Evolutionary conservation across 108 stramenopile species (phyloP), one percentile per base, ranked within the genome.

Genomic region (Hondaea fermentalgiana): DNA sequence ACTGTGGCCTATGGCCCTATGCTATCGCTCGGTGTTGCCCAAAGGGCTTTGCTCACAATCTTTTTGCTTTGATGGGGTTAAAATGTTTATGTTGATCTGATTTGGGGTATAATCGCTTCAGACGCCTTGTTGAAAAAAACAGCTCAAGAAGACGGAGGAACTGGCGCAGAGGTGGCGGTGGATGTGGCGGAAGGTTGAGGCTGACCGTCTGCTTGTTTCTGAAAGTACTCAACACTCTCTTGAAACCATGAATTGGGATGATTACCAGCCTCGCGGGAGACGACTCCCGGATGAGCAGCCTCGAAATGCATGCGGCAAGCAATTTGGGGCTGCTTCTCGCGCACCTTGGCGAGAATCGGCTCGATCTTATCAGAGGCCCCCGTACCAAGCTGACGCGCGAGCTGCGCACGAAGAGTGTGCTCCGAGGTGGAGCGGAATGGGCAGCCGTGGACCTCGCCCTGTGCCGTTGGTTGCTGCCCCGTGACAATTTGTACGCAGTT

Each of bases 201-300:
- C 35, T 23, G 44, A 12, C 49, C n/a, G 23, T 83, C 51, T 2
- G 25, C 25, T 14, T 53, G 76, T 17, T 83, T 53, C 23, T 83
- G n/a, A 53, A 53, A 88, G 89, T 91, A 93, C 69, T 91, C 72
- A 71, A 93, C 90, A 87, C 95, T 96, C 14, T 98, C 96, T 25
- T 93, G 91, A 89, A 97, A 97, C 97, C 97, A 99, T 4, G 97
- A 96, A 91, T 98, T 98, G 43, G 98, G 98, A 92, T 98, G 98
- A 91, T 98, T 97, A 0, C 97, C 97, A 12, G 97, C 95, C 23
- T 96, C 96, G 87, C 96, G 96, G 72, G 95, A 88, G 83, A 92
- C 64, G 35, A 87, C 93, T 55, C 93, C 89, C 19, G 95, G 96
- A 93, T 98, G 97, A 28, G 93, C 93, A 44, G 95, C 95, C 91